phyloP scores from a whole-genome alignment of 192 early-diverging fungal genomes.

The Coemansia sp. region DNA sequence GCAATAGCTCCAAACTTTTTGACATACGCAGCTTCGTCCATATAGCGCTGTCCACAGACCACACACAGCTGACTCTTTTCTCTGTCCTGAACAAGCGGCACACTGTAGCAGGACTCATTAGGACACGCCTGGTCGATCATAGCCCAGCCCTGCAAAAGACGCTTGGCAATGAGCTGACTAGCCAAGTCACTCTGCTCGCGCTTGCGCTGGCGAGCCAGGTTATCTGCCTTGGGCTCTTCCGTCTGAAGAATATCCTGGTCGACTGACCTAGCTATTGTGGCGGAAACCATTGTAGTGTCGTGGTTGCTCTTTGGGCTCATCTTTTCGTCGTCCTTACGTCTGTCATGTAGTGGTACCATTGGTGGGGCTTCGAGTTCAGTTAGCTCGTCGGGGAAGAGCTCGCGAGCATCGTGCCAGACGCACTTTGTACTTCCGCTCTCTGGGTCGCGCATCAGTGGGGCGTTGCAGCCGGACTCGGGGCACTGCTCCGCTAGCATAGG shows the following conservation, averaged over 20 bases:
- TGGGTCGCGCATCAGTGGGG: conserved; percentile 49
- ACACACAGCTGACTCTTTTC: conserved; percentile 42
- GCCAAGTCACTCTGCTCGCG: conserved; percentile 43
- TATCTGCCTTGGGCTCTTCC: not conserved
- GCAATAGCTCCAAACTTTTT: conserved; percentile 27
- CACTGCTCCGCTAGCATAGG: conserved; percentile 52
- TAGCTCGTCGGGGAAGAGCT: conserved; percentile 45
- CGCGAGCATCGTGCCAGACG: conserved; percentile 46
- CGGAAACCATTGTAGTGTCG: not conserved
- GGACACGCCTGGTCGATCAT: conserved; percentile 47
- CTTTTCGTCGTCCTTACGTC: conserved; percentile 20
- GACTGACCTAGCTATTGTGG: not conserved
- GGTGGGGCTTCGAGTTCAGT: conserved; percentile 1
- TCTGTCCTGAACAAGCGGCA: conserved; percentile 41
- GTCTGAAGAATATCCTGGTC: not conserved
- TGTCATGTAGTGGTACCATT: not conserved
- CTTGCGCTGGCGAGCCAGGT: conserved; percentile 8
- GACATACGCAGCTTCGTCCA: conserved; percentile 39
- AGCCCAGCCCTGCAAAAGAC: conserved; percentile 48
- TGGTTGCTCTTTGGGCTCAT: conserved; percentile 1
- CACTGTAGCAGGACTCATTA: conserved; percentile 26
- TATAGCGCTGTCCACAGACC: conserved; percentile 39
- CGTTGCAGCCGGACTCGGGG: conserved; percentile 25
- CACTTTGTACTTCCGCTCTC: conserved; percentile 31
- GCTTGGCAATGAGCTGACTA: conserved; percentile 44